These are phyloP conservation scores for Apiotrichum gracile DNA, from an alignment of 1,284 basidiomycete species.

Conservation along the genomic window DNA sequence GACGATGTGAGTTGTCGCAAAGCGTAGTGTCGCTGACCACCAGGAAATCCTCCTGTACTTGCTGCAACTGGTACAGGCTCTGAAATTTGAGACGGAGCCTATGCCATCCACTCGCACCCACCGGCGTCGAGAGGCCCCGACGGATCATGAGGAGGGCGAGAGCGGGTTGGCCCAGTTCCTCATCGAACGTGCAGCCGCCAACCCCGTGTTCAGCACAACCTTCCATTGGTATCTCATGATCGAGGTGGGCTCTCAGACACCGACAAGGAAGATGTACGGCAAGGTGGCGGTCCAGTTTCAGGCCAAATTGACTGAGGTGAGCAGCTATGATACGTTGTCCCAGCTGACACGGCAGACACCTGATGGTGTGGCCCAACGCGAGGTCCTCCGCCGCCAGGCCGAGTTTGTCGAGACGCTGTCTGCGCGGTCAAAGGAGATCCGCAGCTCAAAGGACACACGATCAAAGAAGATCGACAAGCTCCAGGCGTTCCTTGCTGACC, in stretches of 20 bases:
- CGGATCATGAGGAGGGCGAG: conserved; percentile 52
- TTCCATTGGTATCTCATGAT: conserved; percentile 98
- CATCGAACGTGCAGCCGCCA: conserved; percentile 74
- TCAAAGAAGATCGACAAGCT: conserved; percentile 97
- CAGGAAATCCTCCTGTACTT: conserved; percentile 90
- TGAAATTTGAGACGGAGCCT: conserved; percentile 72
- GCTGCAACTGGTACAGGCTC: conserved; percentile 91
- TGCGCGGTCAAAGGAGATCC: conserved; percentile 75
- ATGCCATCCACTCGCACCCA: conserved; percentile 48
- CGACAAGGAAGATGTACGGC: conserved; percentile 85
- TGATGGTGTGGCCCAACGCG: conserved; percentile 68
- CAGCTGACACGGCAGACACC: conserved; percentile 52
- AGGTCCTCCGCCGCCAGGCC: conserved; percentile 75
- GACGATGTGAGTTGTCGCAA: conserved; percentile 65
- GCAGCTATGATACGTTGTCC: neutral
- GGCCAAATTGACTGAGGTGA: conserved; percentile 74
- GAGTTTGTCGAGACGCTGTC: conserved; percentile 78
- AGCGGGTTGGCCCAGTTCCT: conserved; percentile 86
- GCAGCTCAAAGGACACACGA: conserved; percentile 82
- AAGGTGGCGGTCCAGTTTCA: conserved; percentile 83
- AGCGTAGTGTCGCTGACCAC: neutral
- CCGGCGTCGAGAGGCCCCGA: conserved; percentile 46
- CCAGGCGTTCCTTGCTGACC: conserved; percentile 71
- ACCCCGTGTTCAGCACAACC: conserved; percentile 79
- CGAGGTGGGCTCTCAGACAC: conserved; percentile 66